phyloP scores from a whole-genome alignment of 805 yeast species.

The Phaffomyces antillensis region DNA sequence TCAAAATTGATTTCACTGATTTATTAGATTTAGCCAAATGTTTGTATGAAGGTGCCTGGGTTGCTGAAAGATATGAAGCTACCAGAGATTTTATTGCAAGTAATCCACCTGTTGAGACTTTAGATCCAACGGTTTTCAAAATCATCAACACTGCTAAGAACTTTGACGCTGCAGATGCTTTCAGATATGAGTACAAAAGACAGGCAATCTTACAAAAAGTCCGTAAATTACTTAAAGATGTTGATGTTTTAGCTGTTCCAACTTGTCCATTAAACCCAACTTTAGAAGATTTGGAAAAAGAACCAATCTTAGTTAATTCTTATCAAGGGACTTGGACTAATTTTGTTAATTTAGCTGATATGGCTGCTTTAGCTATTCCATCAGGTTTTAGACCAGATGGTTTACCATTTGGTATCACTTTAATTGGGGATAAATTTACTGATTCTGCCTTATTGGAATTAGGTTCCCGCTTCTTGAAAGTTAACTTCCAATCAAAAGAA shows the following conservation, averaged over 20 bases:
- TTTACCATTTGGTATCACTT: slow-evolving; percentile 84
- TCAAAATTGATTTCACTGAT: slow-evolving; percentile 64
- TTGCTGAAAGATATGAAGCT: slow-evolving; percentile 88
- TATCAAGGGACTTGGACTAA: slow-evolving; percentile 98
- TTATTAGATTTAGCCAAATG: slow-evolving; percentile 77
- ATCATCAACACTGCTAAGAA: slow-evolving; percentile 76
- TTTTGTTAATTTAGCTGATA: slow-evolving; percentile 89
- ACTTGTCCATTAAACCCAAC: slow-evolving; percentile 93
- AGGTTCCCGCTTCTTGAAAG: slow-evolving; percentile 62
- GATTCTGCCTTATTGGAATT: slow-evolving; percentile 85
- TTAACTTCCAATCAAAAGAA: slow-evolving; percentile 30
- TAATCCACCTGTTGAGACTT: slow-evolving; percentile 58
- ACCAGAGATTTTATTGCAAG: slow-evolving; percentile 62
- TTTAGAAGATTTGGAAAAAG: slow-evolving; percentile 59
- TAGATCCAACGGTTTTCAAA: slow-evolving; percentile 77
- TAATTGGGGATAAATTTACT: slow-evolving; percentile 73
- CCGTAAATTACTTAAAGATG: slow-evolving; percentile 41
- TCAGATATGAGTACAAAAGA: slow-evolving; percentile 81
- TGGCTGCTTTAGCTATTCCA: slow-evolving; percentile 88
- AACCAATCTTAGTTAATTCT: slow-evolving; percentile 80
- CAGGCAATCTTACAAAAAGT: slow-evolving; percentile 69
- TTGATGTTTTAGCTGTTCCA: slow-evolving; percentile 82
- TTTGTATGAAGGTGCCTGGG: slow-evolving; percentile 98
- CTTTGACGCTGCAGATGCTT: slow-evolving; percentile 76
- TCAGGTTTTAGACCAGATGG: slow-evolving; percentile 86